Percentiles rank a stretch among this genome's conserved stretches.
phyloP scores from a whole-genome alignment of 331 rosid species.

The Malus hybrid region DNA sequence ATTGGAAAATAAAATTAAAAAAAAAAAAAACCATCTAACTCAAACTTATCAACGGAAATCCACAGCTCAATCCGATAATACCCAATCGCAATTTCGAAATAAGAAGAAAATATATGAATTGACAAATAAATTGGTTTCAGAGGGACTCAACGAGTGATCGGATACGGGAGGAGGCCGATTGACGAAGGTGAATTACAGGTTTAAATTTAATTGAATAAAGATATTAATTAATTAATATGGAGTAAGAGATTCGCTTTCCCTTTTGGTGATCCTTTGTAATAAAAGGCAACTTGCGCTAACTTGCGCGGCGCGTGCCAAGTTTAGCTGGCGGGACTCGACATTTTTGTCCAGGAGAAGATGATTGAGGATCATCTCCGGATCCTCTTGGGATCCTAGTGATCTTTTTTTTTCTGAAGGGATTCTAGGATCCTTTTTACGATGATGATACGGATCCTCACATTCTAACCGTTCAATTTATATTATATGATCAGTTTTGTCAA shows the following conservation, averaged over 20 bases:
- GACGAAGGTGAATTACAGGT: too few species aligned
- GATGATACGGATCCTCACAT: too few species aligned
- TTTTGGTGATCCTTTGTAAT: background rate
- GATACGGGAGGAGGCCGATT: too few species aligned
- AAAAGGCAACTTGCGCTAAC: background rate
- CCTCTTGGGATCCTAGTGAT: too few species aligned
- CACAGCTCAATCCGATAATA: background rate
- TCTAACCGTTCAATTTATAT: too few species aligned
- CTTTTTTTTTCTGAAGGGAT: too few species aligned
- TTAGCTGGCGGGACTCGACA: background rate
- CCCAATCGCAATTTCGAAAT: background rate
- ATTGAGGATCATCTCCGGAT: too few species aligned
- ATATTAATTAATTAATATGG: too few species aligned
- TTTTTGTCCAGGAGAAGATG: too few species aligned
- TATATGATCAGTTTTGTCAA: accelerated
- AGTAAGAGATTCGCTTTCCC: too few species aligned
- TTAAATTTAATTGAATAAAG: too few species aligned
- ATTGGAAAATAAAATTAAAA: background rate
- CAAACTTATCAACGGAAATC: background rate
- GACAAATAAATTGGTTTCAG: background rate
- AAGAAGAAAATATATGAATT: background rate
- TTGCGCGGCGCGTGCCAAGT: background rate
- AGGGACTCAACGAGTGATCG: background rate
- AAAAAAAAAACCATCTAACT: background rate
- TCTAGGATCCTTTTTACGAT: too few species aligned